Conservation (phyloP, 176 grass and related monocot genomes). For the Eleusine coracana region DNA sequence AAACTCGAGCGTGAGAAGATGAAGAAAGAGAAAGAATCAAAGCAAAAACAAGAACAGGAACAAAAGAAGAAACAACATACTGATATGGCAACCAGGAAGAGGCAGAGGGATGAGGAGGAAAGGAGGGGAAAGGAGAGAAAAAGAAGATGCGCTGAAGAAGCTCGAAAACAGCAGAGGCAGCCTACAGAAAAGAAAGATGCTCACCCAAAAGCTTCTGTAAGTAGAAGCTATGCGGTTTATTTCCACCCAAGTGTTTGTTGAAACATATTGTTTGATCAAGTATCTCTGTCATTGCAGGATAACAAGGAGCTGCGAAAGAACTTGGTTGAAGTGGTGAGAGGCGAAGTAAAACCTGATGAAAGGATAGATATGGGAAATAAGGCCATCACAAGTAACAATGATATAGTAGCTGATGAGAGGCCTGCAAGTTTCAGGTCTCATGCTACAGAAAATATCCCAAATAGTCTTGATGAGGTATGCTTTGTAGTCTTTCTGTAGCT, state of each 20-base stretch:
- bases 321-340: slow-evolving; percentile 35
- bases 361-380: slow-evolving; percentile 29
- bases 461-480: slow-evolving; percentile 52
- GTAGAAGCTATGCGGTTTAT: slow-evolving; percentile 45
- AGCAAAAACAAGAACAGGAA: slow-evolving; percentile 73
- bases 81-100: slow-evolving; percentile 74
- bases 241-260: background rate
- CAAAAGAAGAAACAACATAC: slow-evolving; percentile 69
- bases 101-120: slow-evolving; percentile 87
- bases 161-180: slow-evolving; percentile 60
- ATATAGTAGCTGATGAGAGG: slow-evolving; percentile 35
- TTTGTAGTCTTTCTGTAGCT: slow-evolving; percentile 32
- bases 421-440: slow-evolving; percentile 37
- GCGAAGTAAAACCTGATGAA: slow-evolving; percentile 44
- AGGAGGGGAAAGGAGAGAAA: slow-evolving; percentile 69
- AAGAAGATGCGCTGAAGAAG: slow-evolving; percentile 62
- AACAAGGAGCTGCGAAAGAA: slow-evolving; percentile 49
- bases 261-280: slow-evolving; percentile 8
- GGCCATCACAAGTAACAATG: slow-evolving; percentile 9
- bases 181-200: slow-evolving; percentile 56
- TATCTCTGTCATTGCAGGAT: slow-evolving; percentile 40
- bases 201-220: slow-evolving; percentile 57
- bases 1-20: slow-evolving; percentile 76
- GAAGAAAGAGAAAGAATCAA: slow-evolving; percentile 75
- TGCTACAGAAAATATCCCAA: slow-evolving; percentile 27